Evolutionary conservation across 2,329 filamentous ascomycete species (phyloP).

Genomic region (Neospermospora avenae): DNA sequence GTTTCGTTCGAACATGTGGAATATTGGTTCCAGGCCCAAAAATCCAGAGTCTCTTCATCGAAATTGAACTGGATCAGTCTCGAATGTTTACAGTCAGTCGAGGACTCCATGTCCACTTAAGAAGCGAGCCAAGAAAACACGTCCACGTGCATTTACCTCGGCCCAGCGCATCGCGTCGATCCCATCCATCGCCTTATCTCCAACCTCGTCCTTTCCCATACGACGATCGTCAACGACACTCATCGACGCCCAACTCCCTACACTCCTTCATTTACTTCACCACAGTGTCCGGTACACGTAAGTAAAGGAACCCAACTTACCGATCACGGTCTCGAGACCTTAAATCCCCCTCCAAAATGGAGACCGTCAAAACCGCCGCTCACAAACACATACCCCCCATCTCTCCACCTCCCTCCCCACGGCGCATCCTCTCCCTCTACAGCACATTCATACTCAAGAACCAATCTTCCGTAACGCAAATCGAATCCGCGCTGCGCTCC

Average conservation of each 20-base stretch:
- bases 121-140: neutral
- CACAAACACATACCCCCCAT: conserved; percentile 26
- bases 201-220: neutral
- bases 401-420: conserved; percentile 45
- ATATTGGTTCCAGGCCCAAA: too few species aligned
- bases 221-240: neutral
- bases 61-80: too few species aligned
- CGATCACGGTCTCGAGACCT: neutral
- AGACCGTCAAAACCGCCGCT: conserved; percentile 15
- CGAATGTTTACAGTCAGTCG: too few species aligned
- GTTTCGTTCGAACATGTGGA: too few species aligned
- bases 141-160: conserved; percentile 6
- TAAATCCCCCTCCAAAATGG: neutral
- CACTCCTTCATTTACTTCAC: neutral
- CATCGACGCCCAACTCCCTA: conserved; percentile 2
- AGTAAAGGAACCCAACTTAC: neutral
- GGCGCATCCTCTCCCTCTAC: conserved; percentile 67
- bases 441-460: conserved; percentile 94
- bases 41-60: too few species aligned
- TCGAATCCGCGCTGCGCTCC: conserved; percentile 88
- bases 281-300: neutral
- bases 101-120: too few species aligned
- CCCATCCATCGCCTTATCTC: neutral
- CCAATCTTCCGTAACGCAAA: conserved; percentile 86
- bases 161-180: neutral